These are phyloP conservation scores for Penicillium verrucosum DNA, from an alignment of 2,329 filamentous ascomycete genomes.

Conservation along the genomic window DNA sequence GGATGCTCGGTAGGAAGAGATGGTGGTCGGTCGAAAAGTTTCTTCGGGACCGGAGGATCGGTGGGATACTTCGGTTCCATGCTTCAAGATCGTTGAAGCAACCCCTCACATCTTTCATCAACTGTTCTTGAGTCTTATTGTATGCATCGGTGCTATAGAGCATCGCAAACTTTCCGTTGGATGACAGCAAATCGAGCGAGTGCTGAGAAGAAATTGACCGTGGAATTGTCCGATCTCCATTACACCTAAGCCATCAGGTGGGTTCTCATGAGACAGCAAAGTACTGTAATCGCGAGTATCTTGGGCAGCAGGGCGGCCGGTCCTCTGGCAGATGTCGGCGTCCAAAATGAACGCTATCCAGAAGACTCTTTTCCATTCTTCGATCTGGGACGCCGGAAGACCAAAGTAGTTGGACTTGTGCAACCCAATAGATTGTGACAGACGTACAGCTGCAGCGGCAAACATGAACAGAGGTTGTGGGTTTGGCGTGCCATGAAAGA, in stretches of 20 bases:
- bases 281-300: constrained; percentile 18
- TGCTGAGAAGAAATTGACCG: constrained; percentile 17
- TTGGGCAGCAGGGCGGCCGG: constrained; percentile 20
- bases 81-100: constrained; percentile 14
- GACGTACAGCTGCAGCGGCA: constrained; percentile 19
- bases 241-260: constrained; percentile 12
- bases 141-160: constrained; percentile 8
- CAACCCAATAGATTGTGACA: constrained; percentile 23
- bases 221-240: constrained; percentile 1
- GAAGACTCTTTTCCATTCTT: constrained; percentile 17
- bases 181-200: constrained; percentile 14
- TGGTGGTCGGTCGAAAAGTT: constrained; percentile 1
- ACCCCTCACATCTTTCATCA: constrained; percentile 1
- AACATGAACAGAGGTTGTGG: constrained; percentile 23
- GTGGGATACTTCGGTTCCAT: constrained; percentile 10
- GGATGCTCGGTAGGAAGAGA: constrained; percentile 9
- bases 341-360: constrained; percentile 26
- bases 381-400: constrained; percentile 10
- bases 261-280: constrained; percentile 6
- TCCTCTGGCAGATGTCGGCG: constrained; percentile 21
- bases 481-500: constrained; percentile 24
- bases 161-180: constrained; percentile 11
- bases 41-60: constrained; percentile 1
- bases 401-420: constrained; percentile 15
- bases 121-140: background rate